phyloP scores from a whole-genome alignment of 2,329 filamentous ascomycete genomes.

The Phyllosticta capitalensis region DNA sequence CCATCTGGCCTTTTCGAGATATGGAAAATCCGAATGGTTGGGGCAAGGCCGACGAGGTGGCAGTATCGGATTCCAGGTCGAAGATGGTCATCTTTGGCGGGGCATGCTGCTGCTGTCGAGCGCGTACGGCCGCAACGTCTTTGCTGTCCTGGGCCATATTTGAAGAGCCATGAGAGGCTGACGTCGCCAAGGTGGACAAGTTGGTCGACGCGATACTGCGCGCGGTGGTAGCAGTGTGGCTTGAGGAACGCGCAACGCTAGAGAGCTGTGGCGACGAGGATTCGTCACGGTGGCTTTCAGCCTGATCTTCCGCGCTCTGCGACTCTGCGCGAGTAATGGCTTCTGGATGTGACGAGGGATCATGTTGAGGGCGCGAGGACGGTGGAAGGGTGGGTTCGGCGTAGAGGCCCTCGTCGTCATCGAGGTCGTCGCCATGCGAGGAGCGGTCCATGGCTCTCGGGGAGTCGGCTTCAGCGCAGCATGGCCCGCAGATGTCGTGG shows the following conservation, averaged over 20 bases:
- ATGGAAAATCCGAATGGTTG: slow-evolving; percentile 29
- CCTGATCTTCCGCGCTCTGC: neutral
- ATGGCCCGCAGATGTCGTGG: neutral
- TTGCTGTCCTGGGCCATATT: slow-evolving; percentile 7
- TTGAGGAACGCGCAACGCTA: slow-evolving; percentile 8
- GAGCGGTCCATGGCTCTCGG: slow-evolving; percentile 8
- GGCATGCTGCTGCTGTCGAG: slow-evolving; percentile 15
- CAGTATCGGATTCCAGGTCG: slow-evolving; percentile 29
- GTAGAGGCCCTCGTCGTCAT: slow-evolving; percentile 10
- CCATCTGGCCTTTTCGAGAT: slow-evolving; percentile 26
- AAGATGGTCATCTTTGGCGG: slow-evolving; percentile 26
- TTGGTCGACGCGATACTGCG: slow-evolving; percentile 9
- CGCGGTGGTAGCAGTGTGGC: slow-evolving; percentile 10
- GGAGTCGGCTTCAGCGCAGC: slow-evolving; percentile 1
- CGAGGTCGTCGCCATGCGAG: slow-evolving; percentile 5
- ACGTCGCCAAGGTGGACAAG: slow-evolving; percentile 6
- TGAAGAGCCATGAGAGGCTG: slow-evolving; percentile 2
- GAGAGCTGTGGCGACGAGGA: slow-evolving; percentile 7
- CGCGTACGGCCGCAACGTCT: neutral
- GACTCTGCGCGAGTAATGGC: neutral
- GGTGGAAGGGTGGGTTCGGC: slow-evolving; percentile 14
- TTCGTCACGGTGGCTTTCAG: neutral
- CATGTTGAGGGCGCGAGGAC: neutral
- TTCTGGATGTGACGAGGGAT: neutral
- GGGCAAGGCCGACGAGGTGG: slow-evolving; percentile 29